Base-by-base conservation (phyloP, 192 early-diverging fungal species). In the Dimargaris xerosporica region DNA sequence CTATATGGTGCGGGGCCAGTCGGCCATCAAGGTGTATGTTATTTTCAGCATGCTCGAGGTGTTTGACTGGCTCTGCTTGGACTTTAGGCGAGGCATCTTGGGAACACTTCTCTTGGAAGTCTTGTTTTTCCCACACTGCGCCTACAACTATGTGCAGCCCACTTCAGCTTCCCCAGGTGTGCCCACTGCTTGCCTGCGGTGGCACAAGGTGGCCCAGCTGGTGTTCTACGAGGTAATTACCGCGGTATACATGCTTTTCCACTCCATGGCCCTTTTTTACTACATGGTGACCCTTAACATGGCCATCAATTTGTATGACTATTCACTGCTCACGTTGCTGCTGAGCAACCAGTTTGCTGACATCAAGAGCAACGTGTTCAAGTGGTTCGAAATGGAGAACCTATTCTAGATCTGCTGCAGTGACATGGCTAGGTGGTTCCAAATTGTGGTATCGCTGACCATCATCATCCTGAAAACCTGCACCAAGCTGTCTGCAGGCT, bases 271-370 rank as follows among this genome's bases (percentile, higher is more conserved):
- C 29, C 73, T 97, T 21, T 95, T 93, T 69, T 94, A 92, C 73
- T 90, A 95, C 73, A 88, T 92, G 69, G 91, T 97, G 65, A 93
- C 94, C 10, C 78, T 97, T 54, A 95, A 96, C 67, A 93, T 97
- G 9, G 88, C 94, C 3, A 87, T 96, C 64, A 99, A 99, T 71
- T 91, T 88, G 16, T 94, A 96, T 65, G 91, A 90, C 62, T 94
- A 96, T 70, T 90, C 90, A 9, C 72, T 99, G 26, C 70, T 99
- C 34, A 89, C 93, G n/a, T 67, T 99, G 41, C 78, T 99, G 25
- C 82, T 99, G 44, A 89, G 85, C 41, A 97, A 97, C 66, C 96
- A 97, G 75, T 99, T 99, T 81, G 90, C 93, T 10, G 96, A 99
- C 67, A 94, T 99, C 70, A 99, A 99, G 65, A 85, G 90, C 62